Evolutionary conservation across 305 asterid species (phyloP), one percentile per base, ranked within the genome.

Genomic region (Fraxinus angustifolia): DNA sequence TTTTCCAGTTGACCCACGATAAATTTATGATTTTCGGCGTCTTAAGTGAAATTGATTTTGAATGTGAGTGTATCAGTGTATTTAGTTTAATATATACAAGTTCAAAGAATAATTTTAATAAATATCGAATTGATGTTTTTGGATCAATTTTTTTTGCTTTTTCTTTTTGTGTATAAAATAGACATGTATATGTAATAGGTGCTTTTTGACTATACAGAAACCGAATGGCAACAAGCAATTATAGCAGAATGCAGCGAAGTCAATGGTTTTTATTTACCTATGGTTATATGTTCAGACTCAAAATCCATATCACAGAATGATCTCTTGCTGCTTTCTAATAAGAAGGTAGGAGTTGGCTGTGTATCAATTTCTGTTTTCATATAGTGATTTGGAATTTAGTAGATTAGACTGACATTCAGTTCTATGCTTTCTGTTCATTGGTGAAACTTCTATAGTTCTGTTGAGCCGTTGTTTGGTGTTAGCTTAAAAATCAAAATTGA

Each of bases 241-340:
- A 76, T 90, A 58, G 82, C 81, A 34, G 97, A 91, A 80, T 88
- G 92, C 88, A 86, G 87, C 79, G 98, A 93, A 88, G 87, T 89
- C 80, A 85, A 91, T 80, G 97, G 92, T 70, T 96, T 96, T 90
- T 85, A 93, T 86, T 82, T 90, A 82, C 97, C 98, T 21, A 78
- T 70, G 82, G 79, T 94, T 80, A 40, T 90, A 42, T 91, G 91
- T 82, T 16, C 80, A 19, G 89, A 86, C 8, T 75, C 80, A 5
- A 91, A 82, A 75, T 78, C 88, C 68, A 58, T 94, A 79, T 83
- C 91, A 31, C 96, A 92, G 83, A 90, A 90, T 88, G 99, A 96
- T 90, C 90, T 96, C 19, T 75, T 96, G 83, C 78, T 96, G 85
- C 86, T 96, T 75, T 91, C 98, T 12, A 85, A 75, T 70, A 85